Evolutionary conservation across 2,329 filamentous ascomycete genomes (phyloP).

Genomic region (Hymenoscyphus albidus): DNA sequence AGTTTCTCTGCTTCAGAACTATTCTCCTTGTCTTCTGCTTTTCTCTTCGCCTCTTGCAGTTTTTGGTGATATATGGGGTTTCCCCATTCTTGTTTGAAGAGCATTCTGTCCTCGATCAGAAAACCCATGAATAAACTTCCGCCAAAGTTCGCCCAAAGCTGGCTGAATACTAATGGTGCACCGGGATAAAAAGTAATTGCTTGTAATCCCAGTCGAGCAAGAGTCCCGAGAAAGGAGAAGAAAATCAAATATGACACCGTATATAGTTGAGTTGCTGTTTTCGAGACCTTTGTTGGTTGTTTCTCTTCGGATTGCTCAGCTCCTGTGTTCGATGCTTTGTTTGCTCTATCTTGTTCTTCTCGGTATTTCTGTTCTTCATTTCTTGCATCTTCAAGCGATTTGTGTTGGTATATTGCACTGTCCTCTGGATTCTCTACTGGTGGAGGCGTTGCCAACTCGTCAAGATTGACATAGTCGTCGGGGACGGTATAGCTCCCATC

Average conservation of each 20-base stretch:
- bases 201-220: conserved; percentile 76
- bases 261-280: conserved; percentile 57
- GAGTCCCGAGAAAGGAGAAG: conserved; percentile 79
- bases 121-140: conserved; percentile 85
- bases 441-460: conserved; percentile 41
- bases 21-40: conserved; percentile 39
- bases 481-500: conserved; percentile 22
- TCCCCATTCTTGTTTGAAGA: conserved; percentile 70
- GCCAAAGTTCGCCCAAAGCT: conserved; percentile 83
- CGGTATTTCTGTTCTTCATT: conserved; percentile 22
- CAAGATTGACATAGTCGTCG: conserved; percentile 40
- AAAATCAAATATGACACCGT: conserved; percentile 78
- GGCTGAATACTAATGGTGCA: conserved; percentile 68
- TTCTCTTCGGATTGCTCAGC: conserved; percentile 12
- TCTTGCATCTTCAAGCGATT: conserved; percentile 39
- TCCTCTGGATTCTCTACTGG: conserved; percentile 44
- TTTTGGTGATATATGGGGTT: conserved; percentile 39
- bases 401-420: conserved; percentile 36
- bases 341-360: conserved; percentile 11
- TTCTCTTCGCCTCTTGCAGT: conserved; percentile 36
- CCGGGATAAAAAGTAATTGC: conserved; percentile 76
- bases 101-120: conserved; percentile 69
- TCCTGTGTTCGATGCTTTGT: conserved; percentile 8
- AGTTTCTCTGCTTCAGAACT: conserved; percentile 21
- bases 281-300: conserved; percentile 40